phyloP scores from a whole-genome alignment of 768 basidiomycete species.

The Boletus pseudo-olivaceus region DNA sequence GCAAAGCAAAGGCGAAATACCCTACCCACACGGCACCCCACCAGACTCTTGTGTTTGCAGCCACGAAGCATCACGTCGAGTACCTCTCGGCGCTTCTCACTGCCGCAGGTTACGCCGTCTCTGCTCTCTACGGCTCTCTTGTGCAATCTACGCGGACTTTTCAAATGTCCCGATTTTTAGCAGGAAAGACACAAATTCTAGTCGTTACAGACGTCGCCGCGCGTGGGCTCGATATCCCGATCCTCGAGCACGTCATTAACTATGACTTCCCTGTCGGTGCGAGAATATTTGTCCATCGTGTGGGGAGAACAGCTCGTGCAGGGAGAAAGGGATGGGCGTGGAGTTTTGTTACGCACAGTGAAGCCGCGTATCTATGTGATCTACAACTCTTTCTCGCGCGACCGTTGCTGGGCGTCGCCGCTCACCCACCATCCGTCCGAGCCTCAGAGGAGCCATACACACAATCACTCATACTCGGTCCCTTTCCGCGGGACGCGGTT shows the following conservation, averaged over 20 bases:
- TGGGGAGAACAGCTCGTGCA: slow-evolving; percentile 94
- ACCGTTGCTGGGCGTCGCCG: slow-evolving; percentile 53
- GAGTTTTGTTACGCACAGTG: slow-evolving; percentile 84
- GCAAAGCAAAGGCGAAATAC: slow-evolving; percentile 47
- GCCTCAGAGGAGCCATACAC: slow-evolving; percentile 62
- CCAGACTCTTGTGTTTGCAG: slow-evolving; percentile 92
- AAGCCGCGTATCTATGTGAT: slow-evolving; percentile 89
- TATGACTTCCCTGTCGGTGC: slow-evolving; percentile 97
- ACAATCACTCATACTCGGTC: slow-evolving; percentile 73
- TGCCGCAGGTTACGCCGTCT: slow-evolving; percentile 82
- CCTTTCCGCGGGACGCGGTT: slow-evolving; percentile 72
- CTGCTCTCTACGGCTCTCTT: slow-evolving; percentile 93
- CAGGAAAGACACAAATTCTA: slow-evolving; percentile 72
- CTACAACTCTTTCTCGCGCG: slow-evolving; percentile 89
- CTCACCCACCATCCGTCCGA: slow-evolving; percentile 31
- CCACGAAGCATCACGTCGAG: slow-evolving; percentile 98
- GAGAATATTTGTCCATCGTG: slow-evolving; percentile 92
- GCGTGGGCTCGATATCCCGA: slow-evolving; percentile 95
- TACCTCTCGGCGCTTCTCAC: slow-evolving; percentile 78
- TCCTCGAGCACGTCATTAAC: slow-evolving; percentile 95
- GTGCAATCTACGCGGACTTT: slow-evolving; percentile 86
- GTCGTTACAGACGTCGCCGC: slow-evolving; percentile 99
- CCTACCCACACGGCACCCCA: slow-evolving; percentile 63
- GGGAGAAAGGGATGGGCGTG: slow-evolving; percentile 95
- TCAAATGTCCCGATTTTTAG: slow-evolving; percentile 90